These are phyloP conservation scores for Wickerhamomyces sp. DNA, from an alignment of 1,139 yeast genomes.

Conservation along the genomic window DNA sequence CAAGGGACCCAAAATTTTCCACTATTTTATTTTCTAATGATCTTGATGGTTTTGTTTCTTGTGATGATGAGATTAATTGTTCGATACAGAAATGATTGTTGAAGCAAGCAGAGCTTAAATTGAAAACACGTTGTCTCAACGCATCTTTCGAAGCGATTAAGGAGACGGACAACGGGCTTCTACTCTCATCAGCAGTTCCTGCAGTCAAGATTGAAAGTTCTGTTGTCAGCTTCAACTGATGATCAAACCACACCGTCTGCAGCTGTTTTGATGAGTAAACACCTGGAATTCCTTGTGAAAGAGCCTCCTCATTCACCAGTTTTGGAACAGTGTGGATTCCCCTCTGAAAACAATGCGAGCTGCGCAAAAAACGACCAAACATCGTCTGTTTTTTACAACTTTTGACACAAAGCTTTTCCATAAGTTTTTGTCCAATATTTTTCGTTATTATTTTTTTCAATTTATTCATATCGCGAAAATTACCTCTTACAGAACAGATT, in stretches of 20 bases:
- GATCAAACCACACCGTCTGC: slow-evolving; percentile 72
- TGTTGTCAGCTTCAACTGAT: slow-evolving; percentile 65
- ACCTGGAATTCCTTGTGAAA: slow-evolving; percentile 61
- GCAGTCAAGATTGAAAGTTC: slow-evolving; percentile 69
- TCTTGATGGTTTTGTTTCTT: slow-evolving; percentile 43
- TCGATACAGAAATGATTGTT: slow-evolving; percentile 88
- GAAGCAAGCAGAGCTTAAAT: slow-evolving; percentile 87
- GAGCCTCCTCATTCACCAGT: slow-evolving; percentile 39
- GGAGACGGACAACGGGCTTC: slow-evolving; percentile 73
- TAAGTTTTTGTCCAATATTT: not conserved
- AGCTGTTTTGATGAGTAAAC: slow-evolving; percentile 68
- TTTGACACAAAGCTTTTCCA: not conserved
- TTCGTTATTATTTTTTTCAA: not conserved
- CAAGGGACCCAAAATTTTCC: slow-evolving; percentile 22
- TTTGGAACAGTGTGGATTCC: slow-evolving; percentile 35
- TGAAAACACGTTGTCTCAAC: slow-evolving; percentile 68
- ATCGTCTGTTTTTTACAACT: not conserved
- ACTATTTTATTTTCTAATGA: slow-evolving; percentile 30
- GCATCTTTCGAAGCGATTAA: slow-evolving; percentile 69
- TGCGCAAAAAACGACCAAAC: not conserved
- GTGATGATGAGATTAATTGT: slow-evolving; percentile 41
- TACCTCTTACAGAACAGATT: not conserved
- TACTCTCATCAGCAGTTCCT: slow-evolving; percentile 77
- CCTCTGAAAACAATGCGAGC: not conserved
- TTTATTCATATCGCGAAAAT: not conserved